Base-by-base conservation (phyloP, 176 grass and related monocot species). In the Tuctoria greenei region DNA sequence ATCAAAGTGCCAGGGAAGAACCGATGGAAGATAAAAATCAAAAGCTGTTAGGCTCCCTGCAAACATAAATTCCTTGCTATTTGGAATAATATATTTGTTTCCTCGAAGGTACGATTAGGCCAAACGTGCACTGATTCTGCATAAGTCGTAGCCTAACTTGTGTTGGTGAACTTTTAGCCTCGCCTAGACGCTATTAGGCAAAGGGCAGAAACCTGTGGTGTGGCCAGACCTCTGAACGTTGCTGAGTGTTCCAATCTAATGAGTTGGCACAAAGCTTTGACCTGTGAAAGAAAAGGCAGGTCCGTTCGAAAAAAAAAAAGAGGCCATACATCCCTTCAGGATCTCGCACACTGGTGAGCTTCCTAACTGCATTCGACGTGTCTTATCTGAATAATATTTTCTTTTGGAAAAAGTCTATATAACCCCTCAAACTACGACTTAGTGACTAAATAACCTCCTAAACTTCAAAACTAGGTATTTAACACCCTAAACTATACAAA, bases 241-340 rank as follows among this genome's bases (percentile, higher is more conserved):
- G 18, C 38, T 64, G 28, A 76, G 6, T 46, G 12, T 50, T 51
- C 60, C 74, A 77, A 64, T 76, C 43, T 17, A 64, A 10, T 28
- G 59, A 49, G 44, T 38, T 17, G 59, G 25, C 43, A 64, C 61
- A 1, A 64, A 64, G 43, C 3, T 77, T 36, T 49, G 38, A 42
- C 60, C 43, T 65, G 60, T 6, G 43, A 46, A 76, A 64, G 20
- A 77, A 77, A 64, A 64, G 15, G 12, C 23, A 51, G 7, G 20
- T 54, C 21, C 1, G 51, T 21, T 54, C 51, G 9, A 21, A 21
- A 7, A 54, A 23, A 10, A 20, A 54, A 54, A 20, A 54, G 64
- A 64, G 51, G 15, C 20, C 36, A 51, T 37, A 17, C 10, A 10
- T 37, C 24, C 11, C 44, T 54, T 4, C 10, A 81, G 10, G 56